These are phyloP conservation scores for Claviceps digitariae DNA, from an alignment of 2,329 filamentous ascomycete genomes.

Conservation along the genomic window DNA sequence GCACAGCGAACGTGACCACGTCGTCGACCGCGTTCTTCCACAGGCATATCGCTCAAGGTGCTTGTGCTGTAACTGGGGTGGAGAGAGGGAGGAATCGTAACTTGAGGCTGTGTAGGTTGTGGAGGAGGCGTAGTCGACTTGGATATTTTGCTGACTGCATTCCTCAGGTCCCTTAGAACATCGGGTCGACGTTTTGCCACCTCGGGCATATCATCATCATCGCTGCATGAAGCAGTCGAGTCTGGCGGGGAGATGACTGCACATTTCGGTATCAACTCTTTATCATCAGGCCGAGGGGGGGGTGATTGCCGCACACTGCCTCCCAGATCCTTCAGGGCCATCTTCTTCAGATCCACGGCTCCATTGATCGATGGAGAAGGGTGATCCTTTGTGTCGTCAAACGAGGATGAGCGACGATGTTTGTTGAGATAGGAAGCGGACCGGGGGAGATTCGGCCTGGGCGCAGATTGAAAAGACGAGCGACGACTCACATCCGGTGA, in stretches of 20 bases:
- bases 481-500: slow-evolving; percentile 46
- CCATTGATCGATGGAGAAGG: slow-evolving; percentile 16
- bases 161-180: slow-evolving; percentile 56
- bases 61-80: slow-evolving; percentile 35
- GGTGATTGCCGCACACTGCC: slow-evolving; percentile 66
- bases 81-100: slow-evolving; percentile 12
- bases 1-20: slow-evolving; percentile 38
- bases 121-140: slow-evolving; percentile 30
- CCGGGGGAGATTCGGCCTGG: slow-evolving; percentile 43
- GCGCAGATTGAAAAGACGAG: slow-evolving; percentile 38
- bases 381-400: slow-evolving; percentile 15
- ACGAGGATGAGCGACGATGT: slow-evolving; percentile 46
- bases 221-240: slow-evolving; percentile 66
- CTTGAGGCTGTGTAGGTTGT: slow-evolving; percentile 28
- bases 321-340: slow-evolving; percentile 31
- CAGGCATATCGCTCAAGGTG: slow-evolving; percentile 28
- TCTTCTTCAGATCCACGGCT: slow-evolving; percentile 9
- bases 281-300: slow-evolving; percentile 59
- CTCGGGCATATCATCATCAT: slow-evolving; percentile 54
- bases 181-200: slow-evolving; percentile 35
- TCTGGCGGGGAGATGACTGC: slow-evolving; percentile 88
- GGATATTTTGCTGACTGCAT: slow-evolving; percentile 70
- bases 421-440: slow-evolving; percentile 54
- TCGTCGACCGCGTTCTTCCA: slow-evolving; percentile 22
- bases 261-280: slow-evolving; percentile 58